These are phyloP conservation scores for Phytophthora idaei DNA, from an alignment of 352 stramenopile genomes.

Conservation along the genomic window DNA sequence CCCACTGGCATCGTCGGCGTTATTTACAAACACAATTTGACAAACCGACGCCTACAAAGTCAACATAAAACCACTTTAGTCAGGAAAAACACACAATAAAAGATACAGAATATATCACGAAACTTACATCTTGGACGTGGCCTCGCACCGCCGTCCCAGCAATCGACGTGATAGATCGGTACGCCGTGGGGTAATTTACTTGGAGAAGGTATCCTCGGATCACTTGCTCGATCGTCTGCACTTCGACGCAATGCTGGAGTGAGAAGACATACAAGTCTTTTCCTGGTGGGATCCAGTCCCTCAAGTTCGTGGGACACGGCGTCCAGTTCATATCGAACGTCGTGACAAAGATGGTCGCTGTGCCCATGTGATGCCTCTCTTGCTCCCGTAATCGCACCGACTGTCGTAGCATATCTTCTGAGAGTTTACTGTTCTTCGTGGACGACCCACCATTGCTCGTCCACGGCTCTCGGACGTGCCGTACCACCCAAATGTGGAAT, in stretches of 20 bases:
- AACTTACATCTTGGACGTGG: constrained; percentile 69
- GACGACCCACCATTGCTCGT: constrained; percentile 36
- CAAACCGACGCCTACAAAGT: constrained; percentile 60
- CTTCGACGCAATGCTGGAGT: constrained; percentile 72
- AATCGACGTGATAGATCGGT: constrained; percentile 82
- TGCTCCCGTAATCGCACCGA: constrained; percentile 45
- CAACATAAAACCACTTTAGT: constrained; percentile 1
- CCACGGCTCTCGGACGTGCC: constrained; percentile 55
- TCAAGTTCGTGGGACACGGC: constrained; percentile 64
- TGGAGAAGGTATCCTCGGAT: constrained; percentile 76
- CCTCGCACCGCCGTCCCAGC: constrained; percentile 63
- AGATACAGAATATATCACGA: background rate
- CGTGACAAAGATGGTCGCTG: constrained; percentile 78
- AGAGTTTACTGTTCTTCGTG: constrained; percentile 49
- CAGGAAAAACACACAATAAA: constrained; percentile 8
- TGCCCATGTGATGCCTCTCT: constrained; percentile 70
- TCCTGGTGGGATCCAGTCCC: constrained; percentile 72
- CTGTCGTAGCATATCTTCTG: constrained; percentile 43
- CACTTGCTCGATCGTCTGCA: constrained; percentile 66
- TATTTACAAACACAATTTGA: constrained; percentile 89
- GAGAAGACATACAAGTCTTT: constrained; percentile 89
- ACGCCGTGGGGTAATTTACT: constrained; percentile 82
- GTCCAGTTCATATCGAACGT: constrained; percentile 86
- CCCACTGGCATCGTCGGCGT: constrained; percentile 77
- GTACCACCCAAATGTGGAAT: constrained; percentile 82